phyloP scores from a whole-genome alignment of 805 yeast species.

The Ogataea siamensis region DNA sequence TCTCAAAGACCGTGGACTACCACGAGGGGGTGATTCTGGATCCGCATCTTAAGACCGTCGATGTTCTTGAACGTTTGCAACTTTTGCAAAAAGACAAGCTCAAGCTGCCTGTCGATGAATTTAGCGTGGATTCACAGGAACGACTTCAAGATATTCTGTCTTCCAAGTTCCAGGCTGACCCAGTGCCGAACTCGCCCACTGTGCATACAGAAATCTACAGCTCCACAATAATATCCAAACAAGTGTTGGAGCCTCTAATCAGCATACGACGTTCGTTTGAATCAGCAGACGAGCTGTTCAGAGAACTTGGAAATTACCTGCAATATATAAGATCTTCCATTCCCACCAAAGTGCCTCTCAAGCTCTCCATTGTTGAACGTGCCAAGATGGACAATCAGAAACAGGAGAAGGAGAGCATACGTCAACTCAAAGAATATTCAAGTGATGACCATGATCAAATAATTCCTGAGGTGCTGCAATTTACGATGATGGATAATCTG shows the following conservation, averaged over 20 bases:
- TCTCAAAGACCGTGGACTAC: slow-evolving; percentile 19
- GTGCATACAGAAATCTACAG: slow-evolving; percentile 11
- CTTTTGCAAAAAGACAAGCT: slow-evolving; percentile 8
- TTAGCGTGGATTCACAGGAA: slow-evolving; percentile 1
- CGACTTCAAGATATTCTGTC: slow-evolving; percentile 6
- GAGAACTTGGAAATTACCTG: slow-evolving; percentile 13
- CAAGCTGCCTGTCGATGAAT: background rate
- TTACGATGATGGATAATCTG: slow-evolving; percentile 27
- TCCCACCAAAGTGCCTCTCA: slow-evolving; percentile 13
- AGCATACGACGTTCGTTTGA: slow-evolving; percentile 7
- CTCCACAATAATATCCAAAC: slow-evolving; percentile 12
- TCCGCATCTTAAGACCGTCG: slow-evolving; percentile 8
- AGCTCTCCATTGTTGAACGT: slow-evolving; percentile 22
- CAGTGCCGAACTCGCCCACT: slow-evolving; percentile 10
- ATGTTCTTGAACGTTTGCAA: slow-evolving; percentile 17
- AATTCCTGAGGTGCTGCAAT: slow-evolving; percentile 28
- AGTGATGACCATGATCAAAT: slow-evolving; percentile 1
- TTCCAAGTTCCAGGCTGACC: slow-evolving; percentile 8
- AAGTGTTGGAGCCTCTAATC: slow-evolving; percentile 15
- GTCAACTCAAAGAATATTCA: background rate
- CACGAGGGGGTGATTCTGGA: slow-evolving; percentile 8
- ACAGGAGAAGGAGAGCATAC: slow-evolving; percentile 16
- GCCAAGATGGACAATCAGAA: slow-evolving; percentile 19
- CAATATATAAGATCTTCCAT: slow-evolving; percentile 16
- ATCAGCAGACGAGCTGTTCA: slow-evolving; percentile 19